phyloP scores from a whole-genome alignment of 2,329 filamentous ascomycete species.

The Lecanosticta acicola region DNA sequence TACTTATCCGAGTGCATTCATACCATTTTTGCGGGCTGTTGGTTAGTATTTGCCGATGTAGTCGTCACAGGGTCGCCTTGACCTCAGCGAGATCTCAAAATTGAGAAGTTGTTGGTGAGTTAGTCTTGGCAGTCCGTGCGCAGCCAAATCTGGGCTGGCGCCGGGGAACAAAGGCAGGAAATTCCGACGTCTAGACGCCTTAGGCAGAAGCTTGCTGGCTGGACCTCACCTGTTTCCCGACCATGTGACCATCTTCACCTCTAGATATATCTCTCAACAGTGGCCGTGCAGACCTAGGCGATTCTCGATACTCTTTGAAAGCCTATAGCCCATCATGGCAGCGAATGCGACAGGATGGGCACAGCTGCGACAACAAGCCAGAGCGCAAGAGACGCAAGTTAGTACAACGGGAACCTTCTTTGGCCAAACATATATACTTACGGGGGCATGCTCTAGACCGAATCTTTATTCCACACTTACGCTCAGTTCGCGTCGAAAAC shows the following conservation, averaged over 20 bases:
- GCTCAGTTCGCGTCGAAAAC: constrained; percentile 81
- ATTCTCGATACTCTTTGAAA: too few relatives aligned
- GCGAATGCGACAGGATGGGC: constrained; percentile 63
- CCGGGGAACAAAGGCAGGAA: background rate
- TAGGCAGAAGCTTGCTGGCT: background rate
- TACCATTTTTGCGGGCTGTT: constrained; percentile 28
- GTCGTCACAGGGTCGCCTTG: background rate
- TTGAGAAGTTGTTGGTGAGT: background rate
- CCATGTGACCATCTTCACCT: background rate
- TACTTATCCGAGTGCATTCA: constrained; percentile 6
- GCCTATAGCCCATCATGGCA: constrained; percentile 40
- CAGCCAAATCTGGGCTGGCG: background rate
- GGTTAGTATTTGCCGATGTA: constrained; percentile 17
- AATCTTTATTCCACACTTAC: constrained; percentile 75
- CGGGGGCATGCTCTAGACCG: constrained; percentile 55
- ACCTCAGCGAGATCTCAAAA: background rate
- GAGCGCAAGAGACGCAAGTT: constrained; percentile 86
- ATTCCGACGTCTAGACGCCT: background rate
- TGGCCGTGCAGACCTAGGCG: too few relatives aligned
- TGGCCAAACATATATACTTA: constrained; percentile 13
- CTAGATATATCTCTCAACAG: background rate
- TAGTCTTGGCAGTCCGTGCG: background rate
- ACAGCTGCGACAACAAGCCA: constrained; percentile 86
- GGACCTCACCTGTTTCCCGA: background rate
- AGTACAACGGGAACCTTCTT: constrained; percentile 8